Conservation (phyloP, 495 filamentous ascomycete species). For the Tuber microsphaerosporum region DNA sequence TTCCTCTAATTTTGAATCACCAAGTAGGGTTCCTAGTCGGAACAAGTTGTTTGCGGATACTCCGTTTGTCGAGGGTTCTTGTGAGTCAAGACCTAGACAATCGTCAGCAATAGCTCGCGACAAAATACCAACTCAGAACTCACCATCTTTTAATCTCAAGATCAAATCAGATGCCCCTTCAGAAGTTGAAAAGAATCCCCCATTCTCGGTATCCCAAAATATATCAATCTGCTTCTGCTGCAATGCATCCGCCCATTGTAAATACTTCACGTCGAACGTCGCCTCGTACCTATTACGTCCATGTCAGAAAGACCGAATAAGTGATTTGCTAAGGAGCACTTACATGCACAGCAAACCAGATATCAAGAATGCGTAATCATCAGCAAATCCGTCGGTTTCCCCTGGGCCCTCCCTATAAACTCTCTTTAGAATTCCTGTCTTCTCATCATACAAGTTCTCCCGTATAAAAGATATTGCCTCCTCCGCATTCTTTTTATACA, state of each 20-base stretch:
- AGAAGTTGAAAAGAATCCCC: slow-evolving; percentile 84
- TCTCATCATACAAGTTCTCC: slow-evolving; percentile 64
- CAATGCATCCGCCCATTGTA: slow-evolving; percentile 74
- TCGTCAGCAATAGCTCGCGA: slow-evolving; percentile 2
- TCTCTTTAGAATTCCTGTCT: slow-evolving; percentile 58
- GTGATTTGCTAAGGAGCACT: neutral
- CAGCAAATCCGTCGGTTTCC: slow-evolving; percentile 71
- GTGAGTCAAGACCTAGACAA: slow-evolving; percentile 67
- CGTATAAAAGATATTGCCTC: slow-evolving; percentile 70
- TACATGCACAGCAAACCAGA: slow-evolving; percentile 70
- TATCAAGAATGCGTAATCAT: slow-evolving; percentile 90
- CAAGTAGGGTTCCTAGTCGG: slow-evolving; percentile 64
- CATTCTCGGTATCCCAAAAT: slow-evolving; percentile 58
- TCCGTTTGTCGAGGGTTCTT: slow-evolving; percentile 82
- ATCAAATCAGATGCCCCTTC: slow-evolving; percentile 63
- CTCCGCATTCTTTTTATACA: slow-evolving; percentile 59
- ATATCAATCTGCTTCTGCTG: slow-evolving; percentile 65
- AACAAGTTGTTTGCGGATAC: slow-evolving; percentile 75
- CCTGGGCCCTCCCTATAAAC: slow-evolving; percentile 70
- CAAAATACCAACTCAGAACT: neutral
- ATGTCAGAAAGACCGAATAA: slow-evolving; percentile 7
- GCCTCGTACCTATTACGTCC: slow-evolving; percentile 56
- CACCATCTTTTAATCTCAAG: slow-evolving; percentile 75
- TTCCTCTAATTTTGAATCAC: slow-evolving; percentile 56
- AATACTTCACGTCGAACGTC: slow-evolving; percentile 70